Percentiles rank a stretch among this genome's conserved stretches.
These are phyloP conservation scores for Domatiomyces catenatus DNA, from an alignment of 2,329 filamentous ascomycete species.

Conservation along the genomic window DNA sequence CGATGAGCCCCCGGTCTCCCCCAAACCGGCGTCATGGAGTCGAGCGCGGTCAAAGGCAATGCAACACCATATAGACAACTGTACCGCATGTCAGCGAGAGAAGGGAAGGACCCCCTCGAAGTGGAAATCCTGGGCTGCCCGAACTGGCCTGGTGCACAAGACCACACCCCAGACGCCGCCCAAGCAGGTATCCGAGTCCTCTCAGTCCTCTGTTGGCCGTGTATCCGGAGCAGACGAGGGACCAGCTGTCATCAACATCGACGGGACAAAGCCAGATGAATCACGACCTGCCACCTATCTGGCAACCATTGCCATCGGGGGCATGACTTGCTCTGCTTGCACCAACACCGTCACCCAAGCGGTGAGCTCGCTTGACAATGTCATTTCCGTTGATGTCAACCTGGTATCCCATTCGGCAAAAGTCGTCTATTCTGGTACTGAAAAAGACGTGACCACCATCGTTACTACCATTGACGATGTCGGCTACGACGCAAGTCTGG, in stretches of 20 bases:
- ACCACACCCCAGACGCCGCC: background rate
- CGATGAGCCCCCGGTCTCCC: slow-evolving; percentile 4
- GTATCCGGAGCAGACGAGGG: background rate
- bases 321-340: slow-evolving; percentile 62
- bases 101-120: slow-evolving; percentile 17
- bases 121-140: slow-evolving; percentile 9
- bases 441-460: slow-evolving; percentile 31
- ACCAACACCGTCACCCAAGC: slow-evolving; percentile 46
- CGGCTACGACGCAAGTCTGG: slow-evolving; percentile 32
- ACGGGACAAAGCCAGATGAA: slow-evolving; percentile 4
- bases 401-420: slow-evolving; percentile 53
- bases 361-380: slow-evolving; percentile 42
- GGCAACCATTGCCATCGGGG: slow-evolving; percentile 38
- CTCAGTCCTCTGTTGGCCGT: background rate
- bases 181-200: background rate
- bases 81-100: slow-evolving; percentile 34
- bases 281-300: slow-evolving; percentile 2
- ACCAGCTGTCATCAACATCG: slow-evolving; percentile 4
- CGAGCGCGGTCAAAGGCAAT: slow-evolving; percentile 14
- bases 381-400: slow-evolving; percentile 45
- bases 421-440: slow-evolving; percentile 39
- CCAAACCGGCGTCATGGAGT: slow-evolving; percentile 4
- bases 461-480: slow-evolving; percentile 35
- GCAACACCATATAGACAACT: slow-evolving; percentile 34
- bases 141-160: background rate